Conservation (phyloP, 306 rosid species). For the Arachis stenosperma region DNA sequence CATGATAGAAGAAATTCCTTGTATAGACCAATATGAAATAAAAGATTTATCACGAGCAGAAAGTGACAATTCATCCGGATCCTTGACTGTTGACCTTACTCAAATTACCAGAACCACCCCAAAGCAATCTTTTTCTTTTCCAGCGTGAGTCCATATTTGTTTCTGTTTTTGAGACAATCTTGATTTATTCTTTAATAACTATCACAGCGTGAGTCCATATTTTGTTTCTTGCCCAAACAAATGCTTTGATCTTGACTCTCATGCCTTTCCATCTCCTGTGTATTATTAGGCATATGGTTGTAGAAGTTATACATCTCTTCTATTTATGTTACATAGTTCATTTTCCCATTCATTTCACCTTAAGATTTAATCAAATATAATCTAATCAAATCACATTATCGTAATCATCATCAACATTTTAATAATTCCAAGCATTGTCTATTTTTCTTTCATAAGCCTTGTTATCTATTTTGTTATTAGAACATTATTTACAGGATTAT, state of each 20-base stretch:
- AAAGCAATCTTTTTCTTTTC: slow-evolving; percentile 50
- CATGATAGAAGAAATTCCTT: slow-evolving; percentile 21
- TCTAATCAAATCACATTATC: too few relatives aligned
- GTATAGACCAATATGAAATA: slow-evolving; percentile 24
- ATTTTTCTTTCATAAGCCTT: slow-evolving; percentile 14
- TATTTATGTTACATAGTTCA: slow-evolving; percentile 27
- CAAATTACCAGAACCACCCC: slow-evolving; percentile 42
- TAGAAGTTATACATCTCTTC: slow-evolving; percentile 22
- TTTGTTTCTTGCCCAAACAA: slow-evolving; percentile 42
- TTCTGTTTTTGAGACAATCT: slow-evolving; percentile 58
- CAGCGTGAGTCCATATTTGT: slow-evolving; percentile 59
- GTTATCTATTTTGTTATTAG: slow-evolving; percentile 11
- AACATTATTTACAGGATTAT: slow-evolving; percentile 4
- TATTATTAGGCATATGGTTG: slow-evolving; percentile 26
- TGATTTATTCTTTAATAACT: slow-evolving; percentile 4
- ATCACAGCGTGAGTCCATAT: too few relatives aligned
- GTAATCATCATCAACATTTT: too few relatives aligned
- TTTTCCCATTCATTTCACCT: neutral
- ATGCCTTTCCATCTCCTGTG: slow-evolving; percentile 37
- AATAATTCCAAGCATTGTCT: too few relatives aligned
- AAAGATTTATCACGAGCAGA: slow-evolving; percentile 28
- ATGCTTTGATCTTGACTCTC: slow-evolving; percentile 33
- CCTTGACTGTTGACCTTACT: slow-evolving; percentile 33
- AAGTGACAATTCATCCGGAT: slow-evolving; percentile 40
- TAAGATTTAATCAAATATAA: neutral